Base-by-base conservation (phyloP, 2,329 filamentous ascomycete species). In the Raffaelea albimanens region DNA sequence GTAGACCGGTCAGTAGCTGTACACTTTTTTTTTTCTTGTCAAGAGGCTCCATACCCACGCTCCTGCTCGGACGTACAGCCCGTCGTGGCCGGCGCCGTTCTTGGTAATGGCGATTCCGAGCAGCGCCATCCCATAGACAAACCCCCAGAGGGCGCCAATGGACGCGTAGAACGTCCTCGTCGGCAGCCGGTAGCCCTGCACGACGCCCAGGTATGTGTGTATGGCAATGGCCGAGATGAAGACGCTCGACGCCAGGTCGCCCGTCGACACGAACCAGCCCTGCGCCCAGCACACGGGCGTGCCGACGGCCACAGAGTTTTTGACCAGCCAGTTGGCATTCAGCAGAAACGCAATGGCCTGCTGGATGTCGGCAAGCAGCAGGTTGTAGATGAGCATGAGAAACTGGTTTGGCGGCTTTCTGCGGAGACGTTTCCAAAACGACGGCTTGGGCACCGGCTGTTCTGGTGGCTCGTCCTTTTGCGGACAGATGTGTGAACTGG, bases 211-310 rank as follows among this genome's bases (percentile, higher is more conserved):
- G 54, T 83, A 85, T 0, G 82, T 85, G 57, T 86, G 82, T 0
- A 81, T 50, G 5, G 80, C 82, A 54, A 87, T 84, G 1, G 69
- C 66, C 2, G 78, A 73, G 53, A 85, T 82, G 59, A 84, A 87
- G 46, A 82, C 72, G 51, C 80, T 83, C 21, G 77, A 81, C 0
- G 80, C 71, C 46, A 87, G 57, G 57, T 85, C 81, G 25, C 83
- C 83, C 0, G 75, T 76, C 4, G 80, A 82, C 3, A 86, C 67
- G 43, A 86, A 78, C 62, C 82, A 80, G n/a, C 81, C 83, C 60
- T 87, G 83, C 0, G 72, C 72, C 56, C 67, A 75, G 62, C 83
- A 87, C 5, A 73, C 67, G 2, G 67, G 55, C 0, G 71, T 73
- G 2, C 70, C 69, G 1, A 80, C 76, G 2, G 71, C 56, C 16